Base-by-base conservation (phyloP, 352 stramenopile genomes). In the Pythium brachiatum region DNA sequence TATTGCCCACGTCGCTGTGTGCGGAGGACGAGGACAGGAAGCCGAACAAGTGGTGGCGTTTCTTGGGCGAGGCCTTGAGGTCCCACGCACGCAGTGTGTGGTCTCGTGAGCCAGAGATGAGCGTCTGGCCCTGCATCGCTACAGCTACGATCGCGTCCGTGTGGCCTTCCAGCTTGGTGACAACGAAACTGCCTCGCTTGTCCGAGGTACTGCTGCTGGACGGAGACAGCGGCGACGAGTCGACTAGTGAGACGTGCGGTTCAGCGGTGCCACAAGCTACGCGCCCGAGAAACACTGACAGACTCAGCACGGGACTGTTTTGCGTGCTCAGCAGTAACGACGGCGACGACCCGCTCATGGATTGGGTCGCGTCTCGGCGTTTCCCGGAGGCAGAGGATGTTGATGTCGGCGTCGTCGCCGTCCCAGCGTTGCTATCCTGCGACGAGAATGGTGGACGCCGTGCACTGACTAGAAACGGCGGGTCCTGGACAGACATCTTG, bases 71-170 rank as follows among this genome's bases (percentile, higher is more conserved):
- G 29, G 74, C 73, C 18, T 73, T 74, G 12, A 95, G 69, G 53
- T 93, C 80, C 83, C 86, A 95, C 5, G 67, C 73, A 51, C 84
- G 80, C 38, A 95, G 47, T 8, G 86, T 93, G 57, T 85, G 71
- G 59, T 95, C 86, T 29, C 76, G 70, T 20, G 86, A 88, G 5
- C 77, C 79, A 3, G 86, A 92, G 20, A 95, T 69, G 25, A 95
- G 66, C 18, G 74, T 74, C 47, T 81, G 76, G 1, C 83, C 83
- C 16, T 78, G 78, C 48, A 91, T 69, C 31, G 88, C 78, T 1
- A 91, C 72, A 0, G 74, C 65, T 2, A 83, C 68, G 16, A 93
- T 70, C 0, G 81, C 67, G 32, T 83, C 80, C 20, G 58, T 69
- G 54, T 93, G 84, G 0, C 84, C 82, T 9, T 89, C 75, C 18